Evolutionary conservation across 2,329 filamentous ascomycete species (phyloP), one percentile per base, ranked within the genome.

Genomic region (Apiospora marii): DNA sequence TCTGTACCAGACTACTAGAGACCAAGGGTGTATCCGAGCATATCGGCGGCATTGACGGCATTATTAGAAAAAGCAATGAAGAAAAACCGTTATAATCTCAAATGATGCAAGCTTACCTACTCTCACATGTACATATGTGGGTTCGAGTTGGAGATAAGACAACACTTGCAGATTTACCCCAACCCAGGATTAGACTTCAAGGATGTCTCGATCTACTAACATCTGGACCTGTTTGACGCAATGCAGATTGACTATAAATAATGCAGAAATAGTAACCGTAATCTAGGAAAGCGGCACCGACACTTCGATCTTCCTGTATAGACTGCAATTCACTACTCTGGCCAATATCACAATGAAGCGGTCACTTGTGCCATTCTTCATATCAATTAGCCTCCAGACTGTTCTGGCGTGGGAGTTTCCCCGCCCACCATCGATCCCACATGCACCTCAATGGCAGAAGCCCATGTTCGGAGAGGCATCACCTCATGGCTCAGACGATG

Each of bases 391-490:
- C 22, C 34, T 41, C 34, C 58, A 41, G 41, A 34, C n/a, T 14
- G 30, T 19, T 0, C 19, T 64, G 34, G 76, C 75, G 1, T 79
- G 76, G 75, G 71, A 77, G 51, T 77, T 79, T 68, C 77, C 77
- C 6, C 74, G 70, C 53, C 68, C 73, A 30, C 75, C 72, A 0
- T n/a, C 70, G 12, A 71, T 71, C 27, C 22, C 70, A 3, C 69
- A 71, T 13, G 58, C 34, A 19, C 58, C 46, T 22, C 44, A 49
- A 49, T 10, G 19, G 7, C 77, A 79, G 58, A 75, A 71, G 53
- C 71, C 77, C 7, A 67, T 78, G 8, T 68, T 70, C 16, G 53
- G 30, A 22, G 53, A 19, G 53, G 16, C 27, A 22, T 37, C 16
- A 7, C 10, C 7, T 16, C 30, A 34, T 16, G 53, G n/a, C 70